phyloP scores from a whole-genome alignment of 257 asterid species.

The Petrea volubilis region DNA sequence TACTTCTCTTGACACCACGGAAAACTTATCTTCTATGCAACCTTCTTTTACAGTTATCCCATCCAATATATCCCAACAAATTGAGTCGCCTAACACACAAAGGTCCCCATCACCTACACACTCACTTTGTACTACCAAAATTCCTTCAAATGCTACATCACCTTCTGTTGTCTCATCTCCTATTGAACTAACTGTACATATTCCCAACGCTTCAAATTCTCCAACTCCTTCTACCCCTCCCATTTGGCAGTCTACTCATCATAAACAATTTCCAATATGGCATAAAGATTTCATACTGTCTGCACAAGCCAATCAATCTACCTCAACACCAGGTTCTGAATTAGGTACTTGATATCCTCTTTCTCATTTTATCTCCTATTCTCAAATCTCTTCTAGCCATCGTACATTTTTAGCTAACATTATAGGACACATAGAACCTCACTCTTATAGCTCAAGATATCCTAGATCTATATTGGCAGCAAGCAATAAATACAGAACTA shows the following conservation, averaged over 20 bases:
- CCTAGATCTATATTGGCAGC: not conserved
- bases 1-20: not conserved
- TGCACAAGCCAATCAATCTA: conserved; percentile 1
- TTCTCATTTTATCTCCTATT: conserved; percentile 3
- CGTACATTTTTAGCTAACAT: conserved; percentile 6
- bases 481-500: too few species aligned
- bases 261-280: conserved; percentile 4
- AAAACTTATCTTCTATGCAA: not conserved
- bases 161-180: not conserved
- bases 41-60: not conserved
- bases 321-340: not conserved
- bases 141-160: not conserved
- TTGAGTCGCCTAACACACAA: not conserved
- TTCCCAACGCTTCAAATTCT: not conserved
- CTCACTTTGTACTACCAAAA: too few species aligned
- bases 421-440: not conserved
- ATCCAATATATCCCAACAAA: too few species aligned
- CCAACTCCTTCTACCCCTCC: not conserved
- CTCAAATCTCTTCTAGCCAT: not conserved
- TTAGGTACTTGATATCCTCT: conserved; percentile 11
- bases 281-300: conserved; percentile 7
- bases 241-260: not conserved
- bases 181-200: not conserved
- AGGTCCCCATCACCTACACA: not conserved
- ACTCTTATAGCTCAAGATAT: not conserved